Evolutionary conservation across 306 rosid species (phyloP), one percentile per base, ranked within the genome.

Genomic region (Dryas drummondii): DNA sequence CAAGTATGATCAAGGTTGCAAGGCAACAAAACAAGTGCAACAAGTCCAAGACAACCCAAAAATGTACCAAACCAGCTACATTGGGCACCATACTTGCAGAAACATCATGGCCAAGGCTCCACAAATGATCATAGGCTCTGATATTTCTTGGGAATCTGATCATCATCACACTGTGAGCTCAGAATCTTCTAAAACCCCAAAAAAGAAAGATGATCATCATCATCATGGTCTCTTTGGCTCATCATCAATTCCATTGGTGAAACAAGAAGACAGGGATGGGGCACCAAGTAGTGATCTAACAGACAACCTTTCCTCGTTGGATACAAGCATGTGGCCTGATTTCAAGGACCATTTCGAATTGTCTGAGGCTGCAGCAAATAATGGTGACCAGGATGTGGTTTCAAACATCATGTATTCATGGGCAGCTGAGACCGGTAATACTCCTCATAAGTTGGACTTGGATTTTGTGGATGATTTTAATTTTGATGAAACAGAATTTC

Each of bases 1-100:
- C 63, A 94, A 91, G 78, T 55, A 48, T 62, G 98, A 89, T 0
- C 85, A 89, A 84, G 83, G 88, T 45, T 94, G 97, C 78, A 52
- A 11, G 19, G 97, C 97, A 52, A 79, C 74, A 44, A 91, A 86
- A 70, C 97, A 89, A 54, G 96, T 94, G 56, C 97, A 91, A 66
- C 79, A 71, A 62, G 55, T 66, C 45, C 70, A 86, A 69, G 89
- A 78, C 47, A 83, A 70, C 50, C 91, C 96, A 3, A 72, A 70
- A 22, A 19, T 17, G 79, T 94, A 69, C 67, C 85, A 73, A 3
- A 88, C 63, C 4, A 94, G 91, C 1, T 94, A 91, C 81, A 94
- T 90, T 5, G 97, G 93, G 1, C 53, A 62, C 5, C 98, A 94
- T 85, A 94, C 94, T 6, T 94, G 98, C 84, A 79, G 4, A 53